These are phyloP conservation scores for Coemansia umbellata DNA, from an alignment of 192 early-diverging fungal genomes.

Conservation along the genomic window DNA sequence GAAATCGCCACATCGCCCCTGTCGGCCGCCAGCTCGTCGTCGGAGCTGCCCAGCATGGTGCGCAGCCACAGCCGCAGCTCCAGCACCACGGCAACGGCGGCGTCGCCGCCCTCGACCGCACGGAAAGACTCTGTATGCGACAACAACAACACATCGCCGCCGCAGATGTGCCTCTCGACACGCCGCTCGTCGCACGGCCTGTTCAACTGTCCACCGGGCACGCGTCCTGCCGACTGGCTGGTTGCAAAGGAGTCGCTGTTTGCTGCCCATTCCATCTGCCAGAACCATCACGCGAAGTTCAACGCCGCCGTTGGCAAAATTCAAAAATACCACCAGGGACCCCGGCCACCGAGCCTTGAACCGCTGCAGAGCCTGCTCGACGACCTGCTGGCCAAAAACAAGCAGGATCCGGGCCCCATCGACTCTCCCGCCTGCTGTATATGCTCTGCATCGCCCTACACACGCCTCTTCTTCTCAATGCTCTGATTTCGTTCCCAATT, in stretches of 20 bases:
- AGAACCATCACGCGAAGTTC: constrained; percentile 37
- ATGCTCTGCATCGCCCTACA: constrained; percentile 43
- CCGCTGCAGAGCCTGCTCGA: constrained; percentile 26
- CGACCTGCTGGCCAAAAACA: constrained; percentile 16
- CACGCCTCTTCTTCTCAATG: constrained; percentile 47
- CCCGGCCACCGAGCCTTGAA: constrained; percentile 17
- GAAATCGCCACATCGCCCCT: constrained; percentile 8
- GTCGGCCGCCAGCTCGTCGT: constrained; percentile 3
- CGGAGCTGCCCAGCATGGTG: background rate
- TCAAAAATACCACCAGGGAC: constrained; percentile 9
- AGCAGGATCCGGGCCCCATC: constrained; percentile 8
- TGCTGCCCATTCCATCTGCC: constrained; percentile 25
- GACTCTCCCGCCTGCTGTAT: constrained; percentile 34
- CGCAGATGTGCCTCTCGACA: constrained; percentile 4
- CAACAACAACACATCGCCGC: background rate
- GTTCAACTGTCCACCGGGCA: constrained; percentile 35
- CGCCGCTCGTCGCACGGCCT: constrained; percentile 32
- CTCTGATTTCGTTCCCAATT: constrained; percentile 10
- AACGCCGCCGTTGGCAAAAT: constrained; percentile 26
- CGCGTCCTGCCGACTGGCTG: constrained; percentile 32
- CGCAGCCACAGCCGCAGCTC: constrained; percentile 1
- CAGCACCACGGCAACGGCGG: background rate
- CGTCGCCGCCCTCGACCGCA: background rate
- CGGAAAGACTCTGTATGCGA: constrained; percentile 41
- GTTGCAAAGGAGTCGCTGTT: constrained; percentile 39